These are phyloP conservation scores for Scedosporium dehoogii DNA, from an alignment of 2,329 filamentous ascomycete species.

Conservation along the genomic window DNA sequence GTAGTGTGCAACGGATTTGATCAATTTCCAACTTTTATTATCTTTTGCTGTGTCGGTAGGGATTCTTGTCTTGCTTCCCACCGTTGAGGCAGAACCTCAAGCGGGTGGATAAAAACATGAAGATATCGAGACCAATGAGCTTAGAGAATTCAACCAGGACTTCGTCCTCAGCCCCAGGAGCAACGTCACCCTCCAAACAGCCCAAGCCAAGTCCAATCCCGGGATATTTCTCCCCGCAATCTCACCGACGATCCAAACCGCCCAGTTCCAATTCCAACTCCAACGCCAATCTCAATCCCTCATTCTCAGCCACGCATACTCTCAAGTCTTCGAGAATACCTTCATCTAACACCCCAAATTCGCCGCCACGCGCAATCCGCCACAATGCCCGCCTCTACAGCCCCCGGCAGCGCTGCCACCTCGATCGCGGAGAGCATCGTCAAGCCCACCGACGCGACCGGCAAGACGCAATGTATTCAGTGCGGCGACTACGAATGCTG, in stretches of 20 bases:
- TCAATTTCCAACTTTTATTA: no score
- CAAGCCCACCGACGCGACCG: conserved; percentile 33
- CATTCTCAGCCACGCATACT: neutral
- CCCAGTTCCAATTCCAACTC: no score
- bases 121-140: neutral
- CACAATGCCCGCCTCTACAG: conserved; percentile 21
- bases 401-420: conserved; percentile 36
- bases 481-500: conserved; percentile 43
- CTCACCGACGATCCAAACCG: no score
- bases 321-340: no score
- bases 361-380: neutral
- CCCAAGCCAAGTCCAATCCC: no score
- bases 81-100: no score
- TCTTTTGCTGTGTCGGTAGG: no score
- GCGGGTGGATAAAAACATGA: neutral
- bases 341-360: neutral
- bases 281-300: neutral
- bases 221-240: no score
- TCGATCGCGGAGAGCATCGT: conserved; percentile 40
- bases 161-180: neutral
- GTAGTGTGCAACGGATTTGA: no score
- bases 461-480: conserved; percentile 37
- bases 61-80: no score
- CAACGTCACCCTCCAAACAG: neutral
- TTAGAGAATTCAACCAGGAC: neutral